A percentile compares a stretch with the other conserved stretches of the same genome.
Conservation (phyloP, 1,284 basidiomycete genomes). For the Rhizoctonia solani region DNA sequence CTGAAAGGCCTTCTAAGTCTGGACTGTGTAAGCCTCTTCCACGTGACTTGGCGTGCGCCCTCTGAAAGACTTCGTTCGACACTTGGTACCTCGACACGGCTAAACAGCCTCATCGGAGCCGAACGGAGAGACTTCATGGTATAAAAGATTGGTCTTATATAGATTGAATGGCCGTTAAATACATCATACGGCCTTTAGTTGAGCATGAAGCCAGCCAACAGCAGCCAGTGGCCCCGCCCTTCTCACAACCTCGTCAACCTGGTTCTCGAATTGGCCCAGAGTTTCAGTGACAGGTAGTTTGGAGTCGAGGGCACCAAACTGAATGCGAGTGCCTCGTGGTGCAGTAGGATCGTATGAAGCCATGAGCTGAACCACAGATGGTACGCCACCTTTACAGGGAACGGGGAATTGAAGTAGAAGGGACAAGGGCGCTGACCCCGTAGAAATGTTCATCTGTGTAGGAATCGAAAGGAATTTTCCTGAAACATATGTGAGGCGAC, state of each 20-base stretch:
- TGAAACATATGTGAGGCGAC: neutral
- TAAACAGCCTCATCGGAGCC: too few relatives aligned
- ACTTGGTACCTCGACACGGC: too few relatives aligned
- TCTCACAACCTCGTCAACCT: constrained; percentile 36
- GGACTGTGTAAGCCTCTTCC: too few relatives aligned
- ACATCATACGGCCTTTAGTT: neutral
- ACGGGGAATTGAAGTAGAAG: constrained; percentile 28
- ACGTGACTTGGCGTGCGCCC: too few relatives aligned
- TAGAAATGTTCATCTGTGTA: constrained; percentile 31
- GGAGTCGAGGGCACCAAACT: constrained; percentile 16
- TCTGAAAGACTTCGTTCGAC: too few relatives aligned
- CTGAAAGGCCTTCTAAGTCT: too few relatives aligned
- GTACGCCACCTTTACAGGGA: constrained; percentile 25
- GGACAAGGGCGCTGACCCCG: constrained; percentile 17
- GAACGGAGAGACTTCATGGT: too few relatives aligned
- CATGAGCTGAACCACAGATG: constrained; percentile 31
- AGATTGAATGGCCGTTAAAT: neutral
- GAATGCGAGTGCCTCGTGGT: constrained; percentile 29
- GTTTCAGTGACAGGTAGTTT: constrained; percentile 15
- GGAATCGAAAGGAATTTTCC: constrained; percentile 30
- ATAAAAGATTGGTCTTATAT: too few relatives aligned
- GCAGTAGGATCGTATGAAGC: constrained; percentile 31
- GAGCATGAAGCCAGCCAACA: constrained; percentile 36
- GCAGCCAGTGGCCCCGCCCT: constrained; percentile 35
- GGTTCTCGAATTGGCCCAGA: constrained; percentile 12